A percentile compares a stretch with the other conserved stretches of the same genome.
Conservation (phyloP, 2,329 filamentous ascomycete genomes). For the Talaromyces sp. region DNA sequence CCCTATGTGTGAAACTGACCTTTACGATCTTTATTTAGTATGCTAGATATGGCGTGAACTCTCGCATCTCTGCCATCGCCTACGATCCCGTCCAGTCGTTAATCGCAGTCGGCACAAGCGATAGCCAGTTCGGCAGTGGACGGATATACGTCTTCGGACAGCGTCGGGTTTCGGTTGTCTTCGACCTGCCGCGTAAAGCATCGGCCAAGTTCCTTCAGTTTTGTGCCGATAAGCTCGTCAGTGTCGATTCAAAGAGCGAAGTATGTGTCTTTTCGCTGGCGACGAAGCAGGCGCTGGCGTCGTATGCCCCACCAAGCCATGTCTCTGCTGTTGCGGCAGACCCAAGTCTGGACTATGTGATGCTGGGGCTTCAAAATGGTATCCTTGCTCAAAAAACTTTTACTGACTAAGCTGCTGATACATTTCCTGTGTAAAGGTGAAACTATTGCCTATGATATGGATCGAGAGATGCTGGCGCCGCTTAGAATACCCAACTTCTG, state of each 20-base stretch:
- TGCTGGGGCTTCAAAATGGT: conserved; percentile 74
- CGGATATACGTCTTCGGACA: conserved; percentile 88
- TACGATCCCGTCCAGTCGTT: conserved; percentile 94
- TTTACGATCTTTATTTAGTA: conserved; percentile 36
- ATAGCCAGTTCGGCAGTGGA: conserved; percentile 78
- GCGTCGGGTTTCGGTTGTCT: conserved; percentile 68
- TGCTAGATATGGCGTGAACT: conserved; percentile 75
- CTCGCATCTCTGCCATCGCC: conserved; percentile 68
- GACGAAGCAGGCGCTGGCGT: conserved; percentile 59
- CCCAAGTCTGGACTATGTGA: conserved; percentile 87
- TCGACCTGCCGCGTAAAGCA: conserved; percentile 64
- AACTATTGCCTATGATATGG: conserved; percentile 86
- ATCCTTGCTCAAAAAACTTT: conserved; percentile 13
- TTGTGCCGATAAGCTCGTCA: conserved; percentile 77
- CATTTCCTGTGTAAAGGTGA: conserved; percentile 51
- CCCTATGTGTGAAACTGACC: conserved; percentile 2
- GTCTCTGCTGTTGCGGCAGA: conserved; percentile 74
- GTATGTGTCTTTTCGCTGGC: conserved; percentile 77
- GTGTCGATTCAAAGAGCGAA: conserved; percentile 80
- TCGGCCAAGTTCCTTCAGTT: conserved; percentile 78
- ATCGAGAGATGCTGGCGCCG: conserved; percentile 67
- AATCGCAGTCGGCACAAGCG: conserved; percentile 82
- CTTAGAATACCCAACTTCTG: conserved; percentile 87
- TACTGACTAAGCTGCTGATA: background rate
- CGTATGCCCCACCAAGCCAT: conserved; percentile 70